Evolutionary conservation across 192 early-diverging fungal species (phyloP).

Genomic region (Backusella tuberculispora): DNA sequence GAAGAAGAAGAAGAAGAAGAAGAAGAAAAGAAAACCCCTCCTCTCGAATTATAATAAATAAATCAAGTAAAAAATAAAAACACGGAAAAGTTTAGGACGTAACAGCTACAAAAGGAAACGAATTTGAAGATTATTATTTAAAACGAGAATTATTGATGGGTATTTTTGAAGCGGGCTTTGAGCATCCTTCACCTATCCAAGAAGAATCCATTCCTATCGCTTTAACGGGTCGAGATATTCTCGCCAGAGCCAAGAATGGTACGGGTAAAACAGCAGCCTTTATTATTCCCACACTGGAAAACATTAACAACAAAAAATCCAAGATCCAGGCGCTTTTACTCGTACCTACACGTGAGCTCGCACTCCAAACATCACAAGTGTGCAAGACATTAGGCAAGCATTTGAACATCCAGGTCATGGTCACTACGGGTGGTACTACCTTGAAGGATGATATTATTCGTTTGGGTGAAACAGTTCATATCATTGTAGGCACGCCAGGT

Average conservation of each 20-base stretch:
- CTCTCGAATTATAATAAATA: not conserved
- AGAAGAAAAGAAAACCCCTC: not conserved
- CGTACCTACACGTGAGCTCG: conserved; percentile 96
- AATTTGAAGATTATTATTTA: conserved; percentile 98
- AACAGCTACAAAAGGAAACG: conserved; percentile 99
- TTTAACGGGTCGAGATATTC: conserved; percentile 91
- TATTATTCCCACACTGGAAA: conserved; percentile 94
- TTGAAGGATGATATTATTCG: conserved; percentile 99
- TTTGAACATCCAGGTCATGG: conserved; percentile 96
- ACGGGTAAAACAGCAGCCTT: conserved; percentile 98
- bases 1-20: not conserved
- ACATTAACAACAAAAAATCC: conserved; percentile 83
- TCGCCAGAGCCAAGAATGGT: conserved; percentile 98
- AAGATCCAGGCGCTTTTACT: conserved; percentile 93
- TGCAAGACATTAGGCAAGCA: conserved; percentile 98
- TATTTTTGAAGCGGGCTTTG: conserved; percentile 99
- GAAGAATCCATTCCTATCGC: conserved; percentile 99
- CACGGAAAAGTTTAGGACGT: conserved; percentile 68
- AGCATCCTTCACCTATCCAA: conserved; percentile 96
- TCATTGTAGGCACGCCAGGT: conserved; percentile 96
- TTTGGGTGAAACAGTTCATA: conserved; percentile 90
- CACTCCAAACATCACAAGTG: conserved; percentile 98
- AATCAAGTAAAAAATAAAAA: not conserved
- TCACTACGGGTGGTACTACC: conserved; percentile 97
- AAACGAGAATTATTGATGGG: conserved; percentile 98